Base-by-base conservation (phyloP, 768 basidiomycete species). In the Mycena capillaripes region DNA sequence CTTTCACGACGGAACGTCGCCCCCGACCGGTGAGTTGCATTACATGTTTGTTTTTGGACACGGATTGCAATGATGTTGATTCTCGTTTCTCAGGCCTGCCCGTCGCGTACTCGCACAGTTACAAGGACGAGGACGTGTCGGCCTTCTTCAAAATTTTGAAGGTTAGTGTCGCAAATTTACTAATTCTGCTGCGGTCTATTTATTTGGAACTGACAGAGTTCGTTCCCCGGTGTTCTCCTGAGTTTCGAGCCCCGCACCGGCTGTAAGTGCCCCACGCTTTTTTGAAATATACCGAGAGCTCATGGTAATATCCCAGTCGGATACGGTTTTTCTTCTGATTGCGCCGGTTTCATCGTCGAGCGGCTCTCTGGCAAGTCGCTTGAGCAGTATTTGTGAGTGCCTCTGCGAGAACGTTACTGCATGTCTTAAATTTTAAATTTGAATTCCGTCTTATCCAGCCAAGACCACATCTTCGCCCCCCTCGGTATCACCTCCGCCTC, bases 271-370 rank as follows among this genome's bases (percentile, higher is more conserved):
- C 11, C 11, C 48, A 81, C 70, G 70, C 42, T 7, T 42, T n/a
- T n/a, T 38, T 10, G 6, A 4, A 17, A 25, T 23, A 72, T 23
- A n/a, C 11, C 10, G 3, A 23, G 9, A 32, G 27, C 50, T 27
- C 17, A 50, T 42, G 11, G 3, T 29, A 25, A 42, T 42, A 38
- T 8, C 65, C 7, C 21, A 61, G 60, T 30, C 42, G 71, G 55
- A 0, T 82, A 82, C 59, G 77, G 81, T 0, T 80, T 69, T 57
- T 68, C 67, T 10, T 56, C 66, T 6, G 80, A 81, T 61, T 74
- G 71, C 9, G 42, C 76, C 0, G 81, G 81, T 1, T 82, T 82
- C 60, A 71, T 82, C 14, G 69, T 82, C 5, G 79, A 82, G 42
- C 74, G 75, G 25, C 42, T 80, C 8, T 73, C 80, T 0, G 79